Evolutionary conservation across 169 alveolate genomes (phyloP), one percentile per base, ranked within the genome.

Genomic region (Eimeria necatrix): DNA sequence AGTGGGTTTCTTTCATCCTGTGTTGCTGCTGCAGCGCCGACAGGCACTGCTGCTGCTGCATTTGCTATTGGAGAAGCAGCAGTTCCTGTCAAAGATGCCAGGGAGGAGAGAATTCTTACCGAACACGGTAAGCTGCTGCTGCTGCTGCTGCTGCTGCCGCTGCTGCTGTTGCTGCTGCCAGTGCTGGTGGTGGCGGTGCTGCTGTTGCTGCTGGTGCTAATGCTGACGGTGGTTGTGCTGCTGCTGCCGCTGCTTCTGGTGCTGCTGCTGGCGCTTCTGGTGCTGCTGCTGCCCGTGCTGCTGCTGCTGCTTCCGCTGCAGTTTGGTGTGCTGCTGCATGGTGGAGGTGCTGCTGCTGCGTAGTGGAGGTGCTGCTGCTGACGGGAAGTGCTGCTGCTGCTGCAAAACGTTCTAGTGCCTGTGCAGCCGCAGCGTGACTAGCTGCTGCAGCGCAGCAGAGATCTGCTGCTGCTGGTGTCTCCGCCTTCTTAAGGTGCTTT

Each of bases 51-150:
- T 53, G 78, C 86, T 51, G 22, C 91, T 48, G 93, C 94, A n/a
- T 61, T 94, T 24, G 61, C 80, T 16, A 78, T 94, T 26, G 91
- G 93, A 60, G 93, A 87, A 73, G 91, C 94, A 6, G 64, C 93
- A 5, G 87, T 26, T 7, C 93, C 94, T 16, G 84, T 81, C 26
- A 85, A 64, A 51, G 94, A 94, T 70, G 93, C 93, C 2, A 60
- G 94, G n/a, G 94, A 87, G 51, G 93, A 52, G 71, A 26, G 83
- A 49, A 52, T 78, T 20, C 71, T 91, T 7, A 93, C 89, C 14
- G 91, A 41, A 51, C 84, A 86, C 78, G 84, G 95, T 74, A n/a
- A 32, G 73, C 22, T 76, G 87, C 87, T 46, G 87, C 87, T 32
- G 87, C 61, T 76, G 87, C 87, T 76, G 87, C 64, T 7, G 61